Base-by-base conservation (phyloP, 164 flowering plant species). In the Sedum album region DNA sequence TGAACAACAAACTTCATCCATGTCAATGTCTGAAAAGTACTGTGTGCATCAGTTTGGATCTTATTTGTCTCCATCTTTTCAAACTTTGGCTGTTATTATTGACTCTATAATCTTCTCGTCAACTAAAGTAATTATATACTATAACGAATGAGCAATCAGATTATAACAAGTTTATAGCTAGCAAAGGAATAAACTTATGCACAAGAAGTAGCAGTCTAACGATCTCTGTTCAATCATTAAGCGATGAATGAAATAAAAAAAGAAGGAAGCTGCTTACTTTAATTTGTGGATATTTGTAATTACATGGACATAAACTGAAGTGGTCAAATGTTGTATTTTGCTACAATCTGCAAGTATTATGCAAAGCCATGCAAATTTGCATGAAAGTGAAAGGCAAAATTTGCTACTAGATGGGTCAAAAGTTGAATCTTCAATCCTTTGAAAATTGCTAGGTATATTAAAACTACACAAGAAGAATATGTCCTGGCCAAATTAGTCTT, bases 381-480 rank as follows among this genome's bases (percentile, higher is more conserved):
- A 46, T 46, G 55, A 49, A 49, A 49, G 23, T 20, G 23, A 20
- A 49, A 6, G 55, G n/a, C n/a, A 49, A 20, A 49, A 49, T 4
- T 49, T 20, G 20, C n/a, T 14, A 25, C n/a, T n/a, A n/a, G n/a
- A n/a, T n/a, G n/a, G n/a, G 60, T 55, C 60, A 55, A 53, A 53
- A 23, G 60, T 25, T 55, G 60, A 55, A 55, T 9, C 60, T 55
- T 55, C 31, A 55, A 55, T 25, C 31, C 31, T 26, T 55, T 26
- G 6, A n/a, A 8, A 25, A 23, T 55, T 25, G 15, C 15, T 2
- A 25, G 30, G 23, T 23, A 23, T 25, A 23, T 55, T 21, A 55
- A 25, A 21, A 55, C 60, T 25, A 25, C 60, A 55, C 31, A 55
- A 55, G 60, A 55, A 55, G 60, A 55, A 55, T 25, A 55, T 55